phyloP scores from a whole-genome alignment of 75 land plant species.

The Picea sitchensis region DNA sequence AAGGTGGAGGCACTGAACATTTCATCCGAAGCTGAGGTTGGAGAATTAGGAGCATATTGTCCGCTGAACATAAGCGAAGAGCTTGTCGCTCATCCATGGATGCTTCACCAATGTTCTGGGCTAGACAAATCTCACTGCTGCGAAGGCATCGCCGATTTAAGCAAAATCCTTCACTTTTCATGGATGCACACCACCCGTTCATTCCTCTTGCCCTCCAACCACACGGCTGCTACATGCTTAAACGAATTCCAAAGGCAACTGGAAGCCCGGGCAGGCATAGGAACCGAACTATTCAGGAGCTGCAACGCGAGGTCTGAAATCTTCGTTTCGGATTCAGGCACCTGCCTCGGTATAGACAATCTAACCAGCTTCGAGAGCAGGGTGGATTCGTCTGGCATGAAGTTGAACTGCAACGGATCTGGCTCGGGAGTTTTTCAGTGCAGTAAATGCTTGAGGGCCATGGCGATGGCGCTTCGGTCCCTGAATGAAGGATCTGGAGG shows the following conservation, averaged over 20 bases:
- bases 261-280: not conserved
- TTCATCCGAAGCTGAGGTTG: not conserved
- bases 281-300: not conserved
- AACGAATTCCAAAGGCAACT: not conserved
- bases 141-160: not conserved
- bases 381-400: not conserved
- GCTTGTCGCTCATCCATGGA: not conserved
- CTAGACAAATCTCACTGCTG: conserved; percentile 3
- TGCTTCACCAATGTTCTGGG: not conserved
- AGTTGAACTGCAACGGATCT: not conserved
- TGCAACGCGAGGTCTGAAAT: not conserved
- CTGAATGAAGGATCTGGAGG: not conserved
- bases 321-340: not conserved
- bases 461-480: not conserved
- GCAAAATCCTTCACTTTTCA: not conserved
- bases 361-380: not conserved
- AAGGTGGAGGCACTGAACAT: no score
- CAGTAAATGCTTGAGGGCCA: not conserved
- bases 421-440: not conserved
- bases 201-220: not conserved
- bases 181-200: not conserved
- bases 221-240: not conserved
- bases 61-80: not conserved
- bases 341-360: not conserved
- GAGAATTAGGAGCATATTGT: not conserved